These are phyloP conservation scores for Asterionellopsis glacialis DNA, from an alignment of 108 stramenopile species.

Conservation along the genomic window DNA sequence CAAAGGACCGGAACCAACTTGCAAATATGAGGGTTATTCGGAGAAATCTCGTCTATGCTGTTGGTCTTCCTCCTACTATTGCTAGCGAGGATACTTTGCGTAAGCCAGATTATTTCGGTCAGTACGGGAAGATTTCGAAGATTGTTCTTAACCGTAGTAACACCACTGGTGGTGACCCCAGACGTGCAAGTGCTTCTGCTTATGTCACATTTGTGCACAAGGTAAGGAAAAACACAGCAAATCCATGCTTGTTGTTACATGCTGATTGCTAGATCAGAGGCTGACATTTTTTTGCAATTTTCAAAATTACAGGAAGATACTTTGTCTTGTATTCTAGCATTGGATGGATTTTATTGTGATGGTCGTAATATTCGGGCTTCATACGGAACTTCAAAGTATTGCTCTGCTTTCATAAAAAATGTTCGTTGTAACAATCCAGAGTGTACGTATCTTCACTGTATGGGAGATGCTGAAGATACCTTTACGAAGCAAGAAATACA, in stretches of 20 bases:
- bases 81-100: conserved; percentile 85
- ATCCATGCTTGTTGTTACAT: not conserved
- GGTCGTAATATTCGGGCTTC: conserved; percentile 90
- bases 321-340: conserved; percentile 79
- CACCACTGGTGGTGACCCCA: conserved; percentile 46
- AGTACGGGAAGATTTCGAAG: conserved; percentile 95
- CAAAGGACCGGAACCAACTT: conserved; percentile 75
- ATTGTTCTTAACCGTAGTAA: conserved; percentile 90
- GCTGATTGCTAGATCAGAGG: not conserved
- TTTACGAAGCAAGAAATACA: conserved; percentile 93
- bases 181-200: conserved; percentile 79
- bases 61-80: conserved; percentile 85
- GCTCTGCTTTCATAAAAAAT: conserved; percentile 94
- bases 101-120: conserved; percentile 94
- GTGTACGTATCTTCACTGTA: conserved; percentile 94
- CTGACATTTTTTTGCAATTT: conserved; percentile 6
- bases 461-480: conserved; percentile 94
- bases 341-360: conserved; percentile 89
- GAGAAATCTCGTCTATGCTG: conserved; percentile 94
- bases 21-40: conserved; percentile 98
- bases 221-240: conserved; percentile 32
- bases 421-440: conserved; percentile 97
- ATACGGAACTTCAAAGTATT: conserved; percentile 99
- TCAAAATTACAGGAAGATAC: conserved; percentile 69
- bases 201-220: conserved; percentile 97